Percentiles rank a stretch among this genome's conserved stretches.
Conservation (phyloP, 176 grass and related monocot genomes). For the Carex littledalei region DNA sequence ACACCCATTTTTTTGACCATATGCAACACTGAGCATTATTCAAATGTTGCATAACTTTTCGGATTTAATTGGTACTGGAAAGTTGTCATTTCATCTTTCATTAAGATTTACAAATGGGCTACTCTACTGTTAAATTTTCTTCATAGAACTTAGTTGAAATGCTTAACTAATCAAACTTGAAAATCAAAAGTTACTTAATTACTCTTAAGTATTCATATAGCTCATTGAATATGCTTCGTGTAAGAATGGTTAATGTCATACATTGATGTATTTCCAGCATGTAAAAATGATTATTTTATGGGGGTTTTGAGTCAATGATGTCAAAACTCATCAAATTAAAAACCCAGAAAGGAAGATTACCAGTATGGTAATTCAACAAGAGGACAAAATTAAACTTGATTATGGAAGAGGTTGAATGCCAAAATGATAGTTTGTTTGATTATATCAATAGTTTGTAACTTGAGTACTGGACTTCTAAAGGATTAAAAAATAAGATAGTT, state of each 20-base stretch:
- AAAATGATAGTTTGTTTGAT: not conserved
- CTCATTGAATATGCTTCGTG: not conserved
- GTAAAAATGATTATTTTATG: not conserved
- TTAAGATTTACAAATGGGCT: not conserved
- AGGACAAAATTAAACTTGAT: too few relatives aligned
- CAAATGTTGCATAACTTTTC: not conserved
- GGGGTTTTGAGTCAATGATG: not conserved
- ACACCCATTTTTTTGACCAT: not conserved
- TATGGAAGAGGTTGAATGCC: too few relatives aligned
- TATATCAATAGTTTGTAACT: not conserved
- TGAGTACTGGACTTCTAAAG: not conserved
- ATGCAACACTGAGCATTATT: not conserved
- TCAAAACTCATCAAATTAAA: not conserved
- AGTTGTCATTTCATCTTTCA: not conserved
- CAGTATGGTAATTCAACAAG: not conserved
- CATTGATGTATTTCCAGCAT: not conserved
- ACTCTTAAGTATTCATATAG: not conserved
- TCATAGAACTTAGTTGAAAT: not conserved
- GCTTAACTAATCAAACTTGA: not conserved
- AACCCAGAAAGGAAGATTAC: not conserved
- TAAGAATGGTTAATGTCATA: too few relatives aligned
- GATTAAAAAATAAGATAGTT: not conserved
- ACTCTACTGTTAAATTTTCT: not conserved
- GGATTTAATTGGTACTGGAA: not conserved
- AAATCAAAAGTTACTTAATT: not conserved